These are phyloP conservation scores for Kluyveromyces lactis DNA, from an alignment of 805 yeast species.

Conservation along the genomic window DNA sequence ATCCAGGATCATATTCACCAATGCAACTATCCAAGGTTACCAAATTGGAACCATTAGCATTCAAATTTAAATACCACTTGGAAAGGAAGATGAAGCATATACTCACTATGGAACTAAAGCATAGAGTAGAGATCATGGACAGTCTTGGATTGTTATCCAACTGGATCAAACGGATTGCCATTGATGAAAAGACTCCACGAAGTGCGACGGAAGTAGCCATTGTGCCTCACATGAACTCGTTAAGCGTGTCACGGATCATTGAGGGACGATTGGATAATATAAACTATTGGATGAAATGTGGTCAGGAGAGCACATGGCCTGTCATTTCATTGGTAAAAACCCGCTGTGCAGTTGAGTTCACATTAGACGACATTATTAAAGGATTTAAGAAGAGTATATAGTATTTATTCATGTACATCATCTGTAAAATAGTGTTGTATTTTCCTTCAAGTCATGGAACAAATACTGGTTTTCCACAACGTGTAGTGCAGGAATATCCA, in stretches of 20 bases:
- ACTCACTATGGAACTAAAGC: conserved; percentile 70
- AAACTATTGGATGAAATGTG: conserved; percentile 83
- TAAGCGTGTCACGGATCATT: conserved; percentile 66
- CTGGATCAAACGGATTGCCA: conserved; percentile 62
- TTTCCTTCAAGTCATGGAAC: conserved; percentile 50
- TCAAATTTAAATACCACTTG: conserved; percentile 28
- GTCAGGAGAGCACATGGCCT: conserved; percentile 93
- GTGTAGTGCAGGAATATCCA: conserved; percentile 12
- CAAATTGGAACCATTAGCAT: conserved; percentile 30
- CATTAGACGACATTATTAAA: conserved; percentile 64
- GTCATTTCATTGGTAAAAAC: conserved; percentile 76
- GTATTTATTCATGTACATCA: conserved; percentile 11
- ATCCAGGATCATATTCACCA: conserved; percentile 12
- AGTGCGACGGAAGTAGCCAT: conserved; percentile 79
- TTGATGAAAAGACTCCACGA: conserved; percentile 81
- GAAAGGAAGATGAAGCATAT: conserved; percentile 44
- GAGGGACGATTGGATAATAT: conserved; percentile 75
- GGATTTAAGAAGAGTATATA: conserved; percentile 8
- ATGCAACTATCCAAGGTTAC: conserved; percentile 25
- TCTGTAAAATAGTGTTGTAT: conserved; percentile 34
- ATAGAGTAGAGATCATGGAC: conserved; percentile 73
- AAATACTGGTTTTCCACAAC: conserved; percentile 57
- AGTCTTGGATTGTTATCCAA: conserved; percentile 67
- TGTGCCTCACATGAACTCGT: conserved; percentile 74
- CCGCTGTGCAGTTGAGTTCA: conserved; percentile 83